Base-by-base conservation (phyloP, 2,329 filamentous ascomycete species). In the Penicillium sp. region DNA sequence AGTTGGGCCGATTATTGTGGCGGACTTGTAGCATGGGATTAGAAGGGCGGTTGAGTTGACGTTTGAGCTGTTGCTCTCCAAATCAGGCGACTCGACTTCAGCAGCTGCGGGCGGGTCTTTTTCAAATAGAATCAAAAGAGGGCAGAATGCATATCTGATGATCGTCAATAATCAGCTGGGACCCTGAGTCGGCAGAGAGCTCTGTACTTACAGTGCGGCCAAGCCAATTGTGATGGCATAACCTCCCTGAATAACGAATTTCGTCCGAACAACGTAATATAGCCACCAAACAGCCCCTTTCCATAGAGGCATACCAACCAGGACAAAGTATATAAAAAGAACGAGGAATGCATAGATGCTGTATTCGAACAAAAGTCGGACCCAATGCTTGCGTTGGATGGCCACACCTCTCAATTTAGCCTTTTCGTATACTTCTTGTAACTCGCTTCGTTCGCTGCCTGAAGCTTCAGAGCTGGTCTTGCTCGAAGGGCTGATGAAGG, bases 11-110 rank as follows among this genome's bases (percentile, higher is more conserved):
- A 80, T 74, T 38, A 79, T 69, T 1, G 64, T 59, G 5, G 71
- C 77, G 3, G 77, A 76, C 59, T 77, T 78, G 63, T 79, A 79
- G 58, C 77, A 79, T 11, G 78, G 77, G n/a, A 80, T 79, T 13
- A 79, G 59, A 1, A 79, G 66, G 0, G 75, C 75, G 1, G 74
- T 77, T 11, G 50, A 49, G 29, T 57, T 48, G 11, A 46, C 59
- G 39, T 76, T 70, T 2, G 53, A 51, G 2, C 63, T 57, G 2
- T 68, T 69, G 42, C 40, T 53, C 16, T 58, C 48, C n/a, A 65
- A 55, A 16, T 62, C 57, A 2, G 56, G 54, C 5, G 53, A 39
- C 24, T 54, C 22, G 27, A 53, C 56, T 13, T 57, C 58, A 1
- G 64, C 54, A 24, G 57, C 43, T 3, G 59, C 32, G 1, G 67